Conservation (phyloP, 164 flowering plant species). For the Aristolochia californica region DNA sequence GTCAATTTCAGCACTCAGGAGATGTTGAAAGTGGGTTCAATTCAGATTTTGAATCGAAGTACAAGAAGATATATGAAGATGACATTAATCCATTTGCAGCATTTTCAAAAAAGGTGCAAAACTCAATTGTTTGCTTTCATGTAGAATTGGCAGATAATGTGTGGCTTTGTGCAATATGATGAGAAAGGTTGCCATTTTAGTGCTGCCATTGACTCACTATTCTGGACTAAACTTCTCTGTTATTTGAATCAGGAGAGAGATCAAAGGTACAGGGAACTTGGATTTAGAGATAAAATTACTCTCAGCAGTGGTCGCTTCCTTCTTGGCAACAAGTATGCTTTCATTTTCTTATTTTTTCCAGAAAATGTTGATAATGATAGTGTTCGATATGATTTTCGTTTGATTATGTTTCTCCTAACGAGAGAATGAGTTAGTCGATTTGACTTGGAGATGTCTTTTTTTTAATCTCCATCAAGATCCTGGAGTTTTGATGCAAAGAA, state of each 20-base stretch:
- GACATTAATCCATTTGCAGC: conserved; percentile 99
- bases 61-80: conserved; percentile 96
- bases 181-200: too few species aligned
- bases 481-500: too few species aligned
- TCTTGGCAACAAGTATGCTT: conserved; percentile 63
- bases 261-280: conserved; percentile 95
- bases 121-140: too few species aligned
- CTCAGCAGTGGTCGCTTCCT: conserved; percentile 97
- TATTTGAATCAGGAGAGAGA: conserved; percentile 67
- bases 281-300: conserved; percentile 90
- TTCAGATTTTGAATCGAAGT: conserved; percentile 96
- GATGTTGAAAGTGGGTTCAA: conserved; percentile 93
- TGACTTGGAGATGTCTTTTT: too few species aligned
- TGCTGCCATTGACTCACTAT: too few species aligned
- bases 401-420: not conserved
- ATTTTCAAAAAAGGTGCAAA: conserved; percentile 80
- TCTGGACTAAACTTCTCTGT: not conserved
- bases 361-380: not conserved
- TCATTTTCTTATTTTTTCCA: not conserved
- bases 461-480: too few species aligned
- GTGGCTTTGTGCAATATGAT: too few species aligned
- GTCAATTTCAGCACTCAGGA: conserved; percentile 50
- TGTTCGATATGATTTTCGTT: not conserved
- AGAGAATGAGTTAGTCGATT: not conserved
- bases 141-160: too few species aligned